Evolutionary conservation across 106 monocot genomes (phyloP).

Genomic region (Agapanthus africanus): DNA sequence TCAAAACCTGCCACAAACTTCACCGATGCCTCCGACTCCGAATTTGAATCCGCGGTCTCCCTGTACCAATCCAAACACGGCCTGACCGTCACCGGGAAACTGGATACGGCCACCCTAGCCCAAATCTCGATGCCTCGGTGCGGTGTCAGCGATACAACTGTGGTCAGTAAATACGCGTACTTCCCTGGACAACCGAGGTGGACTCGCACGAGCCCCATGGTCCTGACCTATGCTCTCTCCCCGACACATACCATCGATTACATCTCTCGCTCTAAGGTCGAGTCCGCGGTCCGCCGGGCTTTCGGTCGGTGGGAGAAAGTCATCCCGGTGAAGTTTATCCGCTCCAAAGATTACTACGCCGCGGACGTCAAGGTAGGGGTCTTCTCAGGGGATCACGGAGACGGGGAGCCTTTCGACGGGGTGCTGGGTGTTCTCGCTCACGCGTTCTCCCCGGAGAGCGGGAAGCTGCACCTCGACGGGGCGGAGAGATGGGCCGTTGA

Average conservation of each 20-base stretch:
- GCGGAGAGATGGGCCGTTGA: conserved; percentile 84
- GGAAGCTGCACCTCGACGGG: conserved; percentile 75
- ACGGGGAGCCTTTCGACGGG: conserved; percentile 91
- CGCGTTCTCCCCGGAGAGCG: conserved; percentile 88
- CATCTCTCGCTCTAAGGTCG: conserved; percentile 22
- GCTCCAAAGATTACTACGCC: conserved; percentile 20
- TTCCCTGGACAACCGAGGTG: conserved; percentile 67
- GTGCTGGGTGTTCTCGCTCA: conserved; percentile 76
- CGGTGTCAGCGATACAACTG: conserved; percentile 37
- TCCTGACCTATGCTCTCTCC: conserved; percentile 66
- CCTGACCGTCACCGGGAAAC: conserved; percentile 37
- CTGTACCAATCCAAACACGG: conserved; percentile 44
- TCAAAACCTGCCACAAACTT: background rate
- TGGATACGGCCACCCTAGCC: conserved; percentile 43
- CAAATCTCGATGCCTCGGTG: conserved; percentile 52
- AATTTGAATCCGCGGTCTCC: conserved; percentile 36
- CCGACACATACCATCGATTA: conserved; percentile 29
- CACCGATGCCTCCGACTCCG: conserved; percentile 26
- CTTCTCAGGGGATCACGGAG: conserved; percentile 78
- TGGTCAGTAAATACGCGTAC: conserved; percentile 36
- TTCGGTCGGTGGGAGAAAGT: conserved; percentile 71
- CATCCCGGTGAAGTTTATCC: conserved; percentile 63
- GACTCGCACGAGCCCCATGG: conserved; percentile 29
- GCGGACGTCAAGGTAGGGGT: conserved; percentile 80
- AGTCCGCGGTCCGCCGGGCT: conserved; percentile 45